Percentiles rank a stretch among this genome's conserved stretches.
Conservation (phyloP, 148 eudicot species). For the Dysphania ambrosioides region DNA sequence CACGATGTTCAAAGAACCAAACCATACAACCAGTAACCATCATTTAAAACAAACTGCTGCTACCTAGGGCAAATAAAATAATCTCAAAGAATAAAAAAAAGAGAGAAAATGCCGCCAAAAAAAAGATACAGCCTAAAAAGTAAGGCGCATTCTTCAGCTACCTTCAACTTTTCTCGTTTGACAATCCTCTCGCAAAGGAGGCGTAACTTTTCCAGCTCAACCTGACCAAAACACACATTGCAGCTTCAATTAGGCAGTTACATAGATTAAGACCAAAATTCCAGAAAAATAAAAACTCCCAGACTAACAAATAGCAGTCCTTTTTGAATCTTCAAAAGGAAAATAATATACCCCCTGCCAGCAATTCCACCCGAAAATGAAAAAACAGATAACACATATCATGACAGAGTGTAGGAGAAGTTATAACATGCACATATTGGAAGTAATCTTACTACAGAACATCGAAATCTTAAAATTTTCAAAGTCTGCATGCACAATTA, state of each 20-base stretch:
- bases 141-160: constrained; percentile 17
- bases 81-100: background rate
- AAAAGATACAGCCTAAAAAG: background rate
- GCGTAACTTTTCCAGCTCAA: constrained; percentile 89
- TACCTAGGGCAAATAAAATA: background rate
- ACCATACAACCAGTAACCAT: background rate
- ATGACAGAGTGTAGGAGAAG: background rate
- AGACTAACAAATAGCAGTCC: background rate
- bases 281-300: too few species aligned
- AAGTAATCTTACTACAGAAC: too few species aligned
- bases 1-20: background rate
- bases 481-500: too few species aligned
- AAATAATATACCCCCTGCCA: too few species aligned
- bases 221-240: constrained; percentile 43
- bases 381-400: background rate
- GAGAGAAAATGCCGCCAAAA: background rate
- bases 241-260: background rate
- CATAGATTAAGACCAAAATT: too few species aligned
- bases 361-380: background rate
- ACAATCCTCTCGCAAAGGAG: constrained; percentile 91
- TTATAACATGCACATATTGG: background rate
- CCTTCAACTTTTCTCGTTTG: constrained; percentile 91
- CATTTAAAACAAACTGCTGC: background rate
- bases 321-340: background rate
- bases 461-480: too few species aligned